A percentile compares a stretch with the other conserved stretches of the same genome.
Evolutionary conservation across 495 filamentous ascomycete genomes (phyloP).

Genomic region (Penicillium nucicola): DNA sequence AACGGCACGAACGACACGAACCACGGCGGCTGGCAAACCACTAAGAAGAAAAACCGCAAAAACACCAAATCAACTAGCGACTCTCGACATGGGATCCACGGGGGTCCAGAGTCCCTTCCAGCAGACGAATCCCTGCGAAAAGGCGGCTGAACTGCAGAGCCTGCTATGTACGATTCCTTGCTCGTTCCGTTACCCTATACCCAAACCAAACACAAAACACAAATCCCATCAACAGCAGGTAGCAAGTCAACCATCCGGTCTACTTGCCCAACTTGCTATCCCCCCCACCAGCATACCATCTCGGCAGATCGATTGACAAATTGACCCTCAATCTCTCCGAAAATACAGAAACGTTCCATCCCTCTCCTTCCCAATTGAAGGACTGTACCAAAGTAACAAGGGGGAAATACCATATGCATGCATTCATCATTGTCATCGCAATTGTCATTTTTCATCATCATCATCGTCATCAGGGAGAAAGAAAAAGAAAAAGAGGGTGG

Average conservation of each 20-base stretch:
- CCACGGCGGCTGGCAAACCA: constrained; percentile 46
- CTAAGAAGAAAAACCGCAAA: constrained; percentile 46
- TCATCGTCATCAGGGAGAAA: not conserved
- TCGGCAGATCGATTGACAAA: too few species aligned
- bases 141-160: constrained; percentile 34
- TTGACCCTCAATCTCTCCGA: too few species aligned
- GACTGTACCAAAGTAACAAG: too few species aligned
- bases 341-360: too few species aligned
- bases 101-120: constrained; percentile 40
- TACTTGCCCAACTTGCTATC: too few species aligned
- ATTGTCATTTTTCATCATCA: not conserved
- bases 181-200: too few species aligned
- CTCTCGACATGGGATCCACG: constrained; percentile 20
- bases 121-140: constrained; percentile 49
- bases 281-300: too few species aligned
- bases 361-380: too few species aligned
- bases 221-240: too few species aligned
- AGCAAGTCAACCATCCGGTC: too few species aligned
- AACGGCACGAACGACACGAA: constrained; percentile 20
- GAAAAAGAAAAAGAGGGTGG: not conserved
- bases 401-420: not conserved
- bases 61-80: constrained; percentile 35
- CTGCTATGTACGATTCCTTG: too few species aligned
- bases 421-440: constrained; percentile 7
- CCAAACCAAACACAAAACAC: too few species aligned